These are phyloP conservation scores for Chalciporus piperatus DNA, from an alignment of 768 basidiomycete species.

Conservation along the genomic window DNA sequence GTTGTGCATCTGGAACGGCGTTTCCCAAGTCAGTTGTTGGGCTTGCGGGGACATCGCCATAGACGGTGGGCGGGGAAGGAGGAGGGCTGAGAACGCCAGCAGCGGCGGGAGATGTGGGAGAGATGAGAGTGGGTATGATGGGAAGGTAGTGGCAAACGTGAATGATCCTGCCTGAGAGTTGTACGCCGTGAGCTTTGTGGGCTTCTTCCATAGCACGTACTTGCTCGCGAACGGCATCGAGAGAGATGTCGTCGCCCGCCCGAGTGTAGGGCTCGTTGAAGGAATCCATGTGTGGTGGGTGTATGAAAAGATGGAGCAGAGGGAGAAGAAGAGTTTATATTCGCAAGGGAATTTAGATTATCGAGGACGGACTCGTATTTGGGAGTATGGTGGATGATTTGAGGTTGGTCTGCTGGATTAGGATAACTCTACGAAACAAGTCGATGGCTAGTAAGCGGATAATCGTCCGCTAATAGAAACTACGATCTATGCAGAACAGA, in stretches of 20 bases:
- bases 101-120: slow-evolving; percentile 28
- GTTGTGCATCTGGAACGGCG: not conserved
- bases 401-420: slow-evolving; percentile 23
- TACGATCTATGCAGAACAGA: not conserved
- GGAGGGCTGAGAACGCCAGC: slow-evolving; percentile 69
- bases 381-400: slow-evolving; percentile 21
- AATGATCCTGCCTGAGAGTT: slow-evolving; percentile 84
- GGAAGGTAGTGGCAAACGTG: slow-evolving; percentile 92
- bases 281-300: slow-evolving; percentile 52
- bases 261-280: slow-evolving; percentile 71
- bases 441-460: not conserved
- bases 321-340: slow-evolving; percentile 17
- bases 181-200: slow-evolving; percentile 64
- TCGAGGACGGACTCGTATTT: slow-evolving; percentile 23
- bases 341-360: slow-evolving; percentile 22
- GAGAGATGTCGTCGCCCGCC: slow-evolving; percentile 61
- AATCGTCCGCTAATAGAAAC: not conserved
- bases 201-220: slow-evolving; percentile 71
- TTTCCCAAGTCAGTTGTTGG: slow-evolving; percentile 20
- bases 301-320: not conserved
- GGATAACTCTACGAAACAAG: slow-evolving; percentile 15
- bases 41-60: slow-evolving; percentile 45
- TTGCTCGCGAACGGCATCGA: slow-evolving; percentile 71
- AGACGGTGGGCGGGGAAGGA: slow-evolving; percentile 66
- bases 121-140: slow-evolving; percentile 61